Conservation (phyloP, 257 asterid species). For the Solanum commersonii region DNA sequence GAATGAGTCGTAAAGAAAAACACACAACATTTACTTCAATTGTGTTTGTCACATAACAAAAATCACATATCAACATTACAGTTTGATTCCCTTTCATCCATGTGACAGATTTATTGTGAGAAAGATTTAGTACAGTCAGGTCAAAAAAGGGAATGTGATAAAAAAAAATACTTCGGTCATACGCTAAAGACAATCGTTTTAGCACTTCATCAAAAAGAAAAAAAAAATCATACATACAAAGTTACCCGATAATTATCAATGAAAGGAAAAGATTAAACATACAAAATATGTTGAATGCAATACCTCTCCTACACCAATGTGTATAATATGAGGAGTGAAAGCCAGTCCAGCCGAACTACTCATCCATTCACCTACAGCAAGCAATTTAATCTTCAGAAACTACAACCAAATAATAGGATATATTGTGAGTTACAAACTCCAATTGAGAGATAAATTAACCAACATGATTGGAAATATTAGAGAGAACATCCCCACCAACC, state of each 20-base stretch:
- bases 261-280: neutral
- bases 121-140: neutral
- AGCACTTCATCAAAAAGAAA: neutral
- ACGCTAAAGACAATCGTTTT: neutral
- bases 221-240: neutral
- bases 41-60: neutral
- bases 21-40: neutral
- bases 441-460: neutral
- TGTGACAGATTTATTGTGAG: neutral
- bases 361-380: conserved; percentile 41
- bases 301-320: conserved; percentile 31
- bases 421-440: neutral
- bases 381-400: neutral
- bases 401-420: neutral
- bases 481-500: neutral
- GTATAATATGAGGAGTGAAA: conserved; percentile 33
- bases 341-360: conserved; percentile 38
- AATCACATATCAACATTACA: neutral
- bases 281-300: neutral
- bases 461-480: neutral
- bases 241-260: neutral
- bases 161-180: neutral
- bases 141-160: neutral
- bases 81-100: neutral
- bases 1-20: neutral